Evolutionary conservation across 805 yeast genomes (phyloP), one percentile per base, ranked within the genome.

Genomic region (Pichia membranifaciens): DNA sequence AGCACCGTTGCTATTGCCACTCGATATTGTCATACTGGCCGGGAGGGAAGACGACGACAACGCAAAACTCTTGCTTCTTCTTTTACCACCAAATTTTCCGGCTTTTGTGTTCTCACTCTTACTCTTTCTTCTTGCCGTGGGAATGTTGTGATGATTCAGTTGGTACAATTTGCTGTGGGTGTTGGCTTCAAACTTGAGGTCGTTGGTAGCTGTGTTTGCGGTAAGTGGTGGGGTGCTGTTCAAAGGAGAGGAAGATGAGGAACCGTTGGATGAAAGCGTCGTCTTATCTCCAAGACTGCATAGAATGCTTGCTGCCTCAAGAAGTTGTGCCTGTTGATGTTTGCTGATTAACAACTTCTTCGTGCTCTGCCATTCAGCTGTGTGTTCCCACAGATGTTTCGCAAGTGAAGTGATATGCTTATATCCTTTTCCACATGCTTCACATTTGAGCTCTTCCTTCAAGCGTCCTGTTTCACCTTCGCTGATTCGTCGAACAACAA

Each of bases 281-380:
- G n/a, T 15, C 12, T 45, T 58, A 44, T 79, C 84, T 50, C 73
- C 82, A 87, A 85, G 81, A 17, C 86, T 82, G 40, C 87, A 88
- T 43, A 86, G 70, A 40, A 86, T 85, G 44, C 85, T 78, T 5
- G 87, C 88, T 28, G 87, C 87, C 59, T 82, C 95, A 43, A 86
- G 70, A 34, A 86, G 70, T 65, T 86, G 95, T 15, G 87, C 95
- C 62, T 86, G 95, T 64, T 86, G 95, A 65, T 86, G 95, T 64
- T 86, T 86, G n/a, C 87, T 82, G 33, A 88, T 86, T 33, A 84
- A 70, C 45, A 87, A 69, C 61, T 84, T 85, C 55, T 86, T 83
- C 3, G 96, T 88, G 62, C 83, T 82, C 58, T 81, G 85, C 96
- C 96, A 87, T 61, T 88, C 96, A 0, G 96, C 95, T 0, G 96